Evolutionary conservation across 768 basidiomycete species (phyloP).

Genomic region (Suillus tomentosus): DNA sequence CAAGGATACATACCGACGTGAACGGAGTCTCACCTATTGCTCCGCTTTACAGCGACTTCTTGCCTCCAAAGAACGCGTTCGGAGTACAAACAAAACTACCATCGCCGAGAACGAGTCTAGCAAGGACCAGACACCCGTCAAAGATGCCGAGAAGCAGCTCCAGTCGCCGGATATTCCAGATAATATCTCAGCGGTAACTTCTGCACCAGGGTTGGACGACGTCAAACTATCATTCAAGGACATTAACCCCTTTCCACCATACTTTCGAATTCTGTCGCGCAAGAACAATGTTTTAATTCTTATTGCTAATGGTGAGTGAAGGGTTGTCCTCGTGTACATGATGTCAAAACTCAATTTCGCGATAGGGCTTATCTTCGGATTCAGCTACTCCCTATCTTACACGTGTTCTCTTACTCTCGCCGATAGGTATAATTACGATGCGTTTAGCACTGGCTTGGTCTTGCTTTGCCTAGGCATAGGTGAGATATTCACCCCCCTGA

Average conservation of each 20-base stretch:
- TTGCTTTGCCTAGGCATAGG: conserved; percentile 75
- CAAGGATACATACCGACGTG: conserved; percentile 80
- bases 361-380: conserved; percentile 65
- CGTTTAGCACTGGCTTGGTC: conserved; percentile 74
- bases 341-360: conserved; percentile 10
- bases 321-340: neutral
- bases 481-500: conserved; percentile 27
- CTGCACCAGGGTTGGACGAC: conserved; percentile 23
- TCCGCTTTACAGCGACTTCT: conserved; percentile 53
- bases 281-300: conserved; percentile 71
- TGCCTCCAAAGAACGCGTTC: conserved; percentile 23
- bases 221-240: conserved; percentile 64
- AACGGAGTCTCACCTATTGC: conserved; percentile 82
- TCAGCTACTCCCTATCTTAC: conserved; percentile 70
- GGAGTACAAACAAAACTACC: conserved; percentile 22
- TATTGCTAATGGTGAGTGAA: conserved; percentile 29
- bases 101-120: conserved; percentile 17
- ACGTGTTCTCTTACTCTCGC: conserved; percentile 73
- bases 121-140: conserved; percentile 19
- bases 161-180: conserved; percentile 29
- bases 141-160: conserved; percentile 17
- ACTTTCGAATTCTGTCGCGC: conserved; percentile 55
- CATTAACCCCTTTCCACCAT: conserved; percentile 71
- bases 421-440: conserved; percentile 60
- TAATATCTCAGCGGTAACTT: conserved; percentile 18